phyloP scores from a whole-genome alignment of 2,329 filamentous ascomycete species.

The Ophiostoma ips region DNA sequence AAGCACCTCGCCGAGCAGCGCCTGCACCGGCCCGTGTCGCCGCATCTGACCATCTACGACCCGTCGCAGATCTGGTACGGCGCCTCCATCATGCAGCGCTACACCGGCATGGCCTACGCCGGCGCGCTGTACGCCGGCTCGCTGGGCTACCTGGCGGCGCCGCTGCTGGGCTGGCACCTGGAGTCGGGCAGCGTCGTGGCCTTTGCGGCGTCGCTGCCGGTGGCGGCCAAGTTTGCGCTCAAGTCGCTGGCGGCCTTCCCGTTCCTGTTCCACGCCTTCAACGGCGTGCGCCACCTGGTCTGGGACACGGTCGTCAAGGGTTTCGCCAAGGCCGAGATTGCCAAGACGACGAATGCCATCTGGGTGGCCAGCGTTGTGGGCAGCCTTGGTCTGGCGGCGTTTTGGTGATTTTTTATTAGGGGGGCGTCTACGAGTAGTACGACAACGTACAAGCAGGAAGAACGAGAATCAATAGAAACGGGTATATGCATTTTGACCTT shows the following conservation, averaged over 20 bases:
- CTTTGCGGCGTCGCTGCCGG: conserved; percentile 43
- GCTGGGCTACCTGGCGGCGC: conserved; percentile 66
- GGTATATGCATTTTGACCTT: conserved; percentile 2
- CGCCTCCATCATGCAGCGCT: conserved; percentile 59
- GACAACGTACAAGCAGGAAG: too few relatives aligned
- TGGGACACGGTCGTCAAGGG: conserved; percentile 36
- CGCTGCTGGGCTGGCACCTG: conserved; percentile 52
- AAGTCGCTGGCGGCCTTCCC: conserved; percentile 45
- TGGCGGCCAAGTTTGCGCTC: conserved; percentile 41
- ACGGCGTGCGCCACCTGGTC: conserved; percentile 39
- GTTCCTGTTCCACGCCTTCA: conserved; percentile 43
- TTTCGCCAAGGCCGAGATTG: conserved; percentile 34
- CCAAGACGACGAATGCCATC: conserved; percentile 31
- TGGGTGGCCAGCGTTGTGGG: conserved; percentile 32
- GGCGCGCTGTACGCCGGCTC: conserved; percentile 70
- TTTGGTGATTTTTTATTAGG: conserved; percentile 18
- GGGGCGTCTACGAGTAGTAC: too few relatives aligned
- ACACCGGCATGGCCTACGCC: conserved; percentile 64
- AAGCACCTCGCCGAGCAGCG: conserved; percentile 71
- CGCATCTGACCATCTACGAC: conserved; percentile 77
- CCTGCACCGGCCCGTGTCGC: conserved; percentile 64
- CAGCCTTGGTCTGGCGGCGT: conserved; percentile 33
- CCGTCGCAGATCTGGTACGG: conserved; percentile 75
- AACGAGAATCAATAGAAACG: background rate
- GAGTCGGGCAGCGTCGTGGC: conserved; percentile 47